These are phyloP conservation scores for Cubamyces sp. DNA, from an alignment of 768 basidiomycete species.

Conservation along the genomic window DNA sequence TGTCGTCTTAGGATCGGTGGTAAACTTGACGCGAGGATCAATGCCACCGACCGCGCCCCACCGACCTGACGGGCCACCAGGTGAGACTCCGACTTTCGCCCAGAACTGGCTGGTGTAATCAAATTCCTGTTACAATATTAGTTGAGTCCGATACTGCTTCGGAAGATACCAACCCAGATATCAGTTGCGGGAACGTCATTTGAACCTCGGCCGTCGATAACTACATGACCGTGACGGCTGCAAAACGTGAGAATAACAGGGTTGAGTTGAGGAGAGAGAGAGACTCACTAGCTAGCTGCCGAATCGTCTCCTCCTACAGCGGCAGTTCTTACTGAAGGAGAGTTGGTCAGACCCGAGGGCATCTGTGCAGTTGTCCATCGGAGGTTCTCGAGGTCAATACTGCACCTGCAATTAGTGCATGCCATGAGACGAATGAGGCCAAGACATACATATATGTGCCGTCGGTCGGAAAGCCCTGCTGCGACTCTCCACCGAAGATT, in stretches of 20 bases:
- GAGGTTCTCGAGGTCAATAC: slow-evolving; percentile 64
- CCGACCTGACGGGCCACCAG: slow-evolving; percentile 60
- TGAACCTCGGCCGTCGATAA: slow-evolving; percentile 71
- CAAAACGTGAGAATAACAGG: slow-evolving; percentile 21
- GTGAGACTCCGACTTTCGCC: slow-evolving; percentile 58
- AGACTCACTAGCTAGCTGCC: slow-evolving; percentile 80
- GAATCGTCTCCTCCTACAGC: slow-evolving; percentile 69
- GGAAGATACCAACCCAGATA: slow-evolving; percentile 62
- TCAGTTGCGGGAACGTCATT: slow-evolving; percentile 61
- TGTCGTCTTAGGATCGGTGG: slow-evolving; percentile 43
- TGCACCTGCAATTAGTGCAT: slow-evolving; percentile 32
- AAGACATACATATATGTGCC: slow-evolving; percentile 67
- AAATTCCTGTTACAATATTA: slow-evolving; percentile 58
- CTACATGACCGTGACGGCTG: slow-evolving; percentile 74
- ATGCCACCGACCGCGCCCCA: slow-evolving; percentile 79
- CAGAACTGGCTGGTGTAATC: slow-evolving; percentile 80
- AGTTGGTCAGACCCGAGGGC: slow-evolving; percentile 47
- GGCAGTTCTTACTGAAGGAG: slow-evolving; percentile 66
- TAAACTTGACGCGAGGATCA: slow-evolving; percentile 51
- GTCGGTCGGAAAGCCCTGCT: slow-evolving; percentile 59
- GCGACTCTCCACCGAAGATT: slow-evolving; percentile 78
- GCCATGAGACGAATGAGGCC: neutral
- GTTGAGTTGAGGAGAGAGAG: slow-evolving; percentile 14
- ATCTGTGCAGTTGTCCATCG: slow-evolving; percentile 63
- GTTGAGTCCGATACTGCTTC: slow-evolving; percentile 2